phyloP scores from a whole-genome alignment of 2,329 filamentous ascomycete genomes.

The Xylaria polymorpha region DNA sequence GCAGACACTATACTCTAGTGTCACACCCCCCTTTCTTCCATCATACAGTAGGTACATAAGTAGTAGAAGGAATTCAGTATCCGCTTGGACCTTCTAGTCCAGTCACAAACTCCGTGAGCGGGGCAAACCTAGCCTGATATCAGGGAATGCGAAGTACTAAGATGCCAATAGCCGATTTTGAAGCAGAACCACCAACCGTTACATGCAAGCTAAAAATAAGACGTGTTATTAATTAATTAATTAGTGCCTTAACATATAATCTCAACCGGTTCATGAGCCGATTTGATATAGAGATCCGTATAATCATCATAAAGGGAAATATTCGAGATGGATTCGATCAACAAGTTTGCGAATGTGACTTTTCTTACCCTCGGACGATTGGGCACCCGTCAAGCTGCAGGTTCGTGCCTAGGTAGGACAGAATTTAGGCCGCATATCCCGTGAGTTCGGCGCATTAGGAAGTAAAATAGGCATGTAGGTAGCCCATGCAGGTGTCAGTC shows the following conservation, averaged over 20 bases:
- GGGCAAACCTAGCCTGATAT: slow-evolving; percentile 16
- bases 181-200: background rate
- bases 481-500: slow-evolving; percentile 36
- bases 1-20: slow-evolving; percentile 16
- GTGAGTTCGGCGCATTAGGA: slow-evolving; percentile 40
- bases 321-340: background rate
- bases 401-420: slow-evolving; percentile 46
- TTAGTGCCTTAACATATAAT: slow-evolving; percentile 2
- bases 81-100: slow-evolving; percentile 29
- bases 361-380: slow-evolving; percentile 25
- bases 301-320: background rate
- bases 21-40: slow-evolving; percentile 11
- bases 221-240: background rate
- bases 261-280: background rate
- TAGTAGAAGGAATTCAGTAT: slow-evolving; percentile 3
- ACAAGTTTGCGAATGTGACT: slow-evolving; percentile 19
- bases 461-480: slow-evolving; percentile 26
- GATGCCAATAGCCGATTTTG: background rate
- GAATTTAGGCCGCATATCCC: slow-evolving; percentile 48
- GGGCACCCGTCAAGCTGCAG: slow-evolving; percentile 38
- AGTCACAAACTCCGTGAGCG: slow-evolving; percentile 22
- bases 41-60: background rate
- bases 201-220: background rate
- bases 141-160: slow-evolving; percentile 18
- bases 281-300: background rate